Percentiles rank a stretch among this genome's conserved stretches.
These are phyloP conservation scores for Psilocybe cyanescens DNA, from an alignment of 768 basidiomycete genomes.

Conservation along the genomic window DNA sequence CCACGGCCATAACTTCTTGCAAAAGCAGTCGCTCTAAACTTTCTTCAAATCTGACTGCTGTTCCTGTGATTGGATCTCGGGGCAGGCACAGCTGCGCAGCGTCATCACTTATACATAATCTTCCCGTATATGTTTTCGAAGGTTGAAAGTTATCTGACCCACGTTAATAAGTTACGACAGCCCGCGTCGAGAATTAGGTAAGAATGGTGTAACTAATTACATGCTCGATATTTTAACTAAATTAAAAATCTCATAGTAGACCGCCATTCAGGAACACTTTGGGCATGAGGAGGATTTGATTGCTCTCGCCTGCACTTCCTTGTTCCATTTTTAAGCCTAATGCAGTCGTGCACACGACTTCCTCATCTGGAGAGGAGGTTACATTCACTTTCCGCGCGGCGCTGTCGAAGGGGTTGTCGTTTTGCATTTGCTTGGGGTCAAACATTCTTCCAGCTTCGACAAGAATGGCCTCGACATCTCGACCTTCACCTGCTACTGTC, in stretches of 20 bases:
- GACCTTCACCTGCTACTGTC: slow-evolving; percentile 26
- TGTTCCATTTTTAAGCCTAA: slow-evolving; percentile 31
- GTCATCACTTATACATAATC: background rate
- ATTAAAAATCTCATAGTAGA: slow-evolving; percentile 12
- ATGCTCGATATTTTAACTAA: slow-evolving; percentile 4
- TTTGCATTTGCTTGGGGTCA: slow-evolving; percentile 31
- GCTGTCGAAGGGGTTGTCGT: slow-evolving; percentile 25
- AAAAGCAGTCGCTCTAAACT: no score
- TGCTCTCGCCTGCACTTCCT: slow-evolving; percentile 12
- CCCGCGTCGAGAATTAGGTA: background rate
- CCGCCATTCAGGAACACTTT: slow-evolving; percentile 31
- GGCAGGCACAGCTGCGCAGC: background rate
- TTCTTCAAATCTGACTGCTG: background rate
- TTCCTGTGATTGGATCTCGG: background rate
- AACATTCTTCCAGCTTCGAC: slow-evolving; percentile 31
- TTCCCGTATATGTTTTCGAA: background rate
- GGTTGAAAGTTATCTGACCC: background rate
- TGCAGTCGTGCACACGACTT: slow-evolving; percentile 35
- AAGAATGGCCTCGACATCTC: slow-evolving; percentile 30
- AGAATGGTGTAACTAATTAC: background rate
- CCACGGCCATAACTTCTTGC: background rate
- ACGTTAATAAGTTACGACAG: background rate
- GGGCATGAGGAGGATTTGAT: slow-evolving; percentile 29
- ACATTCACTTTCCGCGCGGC: slow-evolving; percentile 12
- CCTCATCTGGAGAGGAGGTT: slow-evolving; percentile 19